Evolutionary conservation across 1,139 yeast species (phyloP), one percentile per base, ranked within the genome.

Genomic region (Meyerozyma elateridarum): DNA sequence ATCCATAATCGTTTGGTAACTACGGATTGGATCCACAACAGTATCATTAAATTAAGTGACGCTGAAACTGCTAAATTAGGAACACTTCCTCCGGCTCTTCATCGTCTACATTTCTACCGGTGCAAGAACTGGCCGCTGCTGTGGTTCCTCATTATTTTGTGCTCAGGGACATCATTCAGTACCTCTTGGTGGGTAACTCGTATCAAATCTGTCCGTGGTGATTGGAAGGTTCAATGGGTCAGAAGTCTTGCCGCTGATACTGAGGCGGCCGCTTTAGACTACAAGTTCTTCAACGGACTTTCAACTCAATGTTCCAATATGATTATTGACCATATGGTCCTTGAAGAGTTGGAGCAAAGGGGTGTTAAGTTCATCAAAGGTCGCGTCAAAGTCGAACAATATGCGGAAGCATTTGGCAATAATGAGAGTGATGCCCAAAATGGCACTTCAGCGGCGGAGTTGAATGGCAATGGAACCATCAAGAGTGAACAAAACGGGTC

Each of bases 111-210:
- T 40, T 69, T 76, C 35, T 81, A 74, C 48, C 65, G 84, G 15
- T 62, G 83, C 32, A 73, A 72, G 33, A 79, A 73, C 38, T 82
- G 89, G 89, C 87, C 88, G 1, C 59, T 76, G 2, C 74, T 79
- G 35, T 82, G 89, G 89, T 78, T 78, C 49, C 54, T 82, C 31
- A 69, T 79, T 4, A 62, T 59, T 30, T 56, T 69, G 32, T 54
- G 70, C 3, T 51, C 62, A 54, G 69, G 77, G 26, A 56, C 64
- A 35, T 69, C 61, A 24, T 62, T 75, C 1, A 64, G 66, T 12
- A 59, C 76, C 6, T 64, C 68, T 35, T 73, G 85, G 64, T 81
- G 79, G 71, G 82, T 81, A 19, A 78, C 85, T 5, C 66, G 81
- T 35, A 70, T 80, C 29, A 70, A 68, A 41, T 72, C 83, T 1